These are phyloP conservation scores for Termitomyces sp. DNA, from an alignment of 768 basidiomycete genomes.

Conservation along the genomic window DNA sequence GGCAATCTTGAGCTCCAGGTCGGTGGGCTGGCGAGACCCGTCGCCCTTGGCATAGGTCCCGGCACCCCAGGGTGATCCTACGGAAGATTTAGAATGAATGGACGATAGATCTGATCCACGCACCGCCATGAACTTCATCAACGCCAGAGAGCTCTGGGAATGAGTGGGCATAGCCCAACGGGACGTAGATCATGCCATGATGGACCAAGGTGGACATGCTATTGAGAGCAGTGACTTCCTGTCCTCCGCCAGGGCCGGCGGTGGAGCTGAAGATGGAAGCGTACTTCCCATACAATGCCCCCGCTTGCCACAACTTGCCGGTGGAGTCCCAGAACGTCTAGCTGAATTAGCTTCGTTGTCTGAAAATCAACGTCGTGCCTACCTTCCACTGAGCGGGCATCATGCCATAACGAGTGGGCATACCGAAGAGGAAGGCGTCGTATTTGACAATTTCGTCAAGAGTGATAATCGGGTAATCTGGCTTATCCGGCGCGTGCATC, in stretches of 20 bases:
- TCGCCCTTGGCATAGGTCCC: conserved; percentile 59
- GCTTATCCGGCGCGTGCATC: conserved; percentile 74
- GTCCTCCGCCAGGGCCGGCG: conserved; percentile 72
- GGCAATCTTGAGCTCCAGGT: conserved; percentile 58
- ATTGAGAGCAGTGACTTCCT: conserved; percentile 56
- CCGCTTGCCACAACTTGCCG: conserved; percentile 59
- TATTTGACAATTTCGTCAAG: conserved; percentile 51
- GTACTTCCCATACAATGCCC: conserved; percentile 73
- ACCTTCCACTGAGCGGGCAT: conserved; percentile 85
- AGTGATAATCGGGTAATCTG: conserved; percentile 65
- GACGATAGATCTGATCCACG: conserved; percentile 16
- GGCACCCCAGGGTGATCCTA: conserved; percentile 80
- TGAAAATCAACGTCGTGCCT: background rate
- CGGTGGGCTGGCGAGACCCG: conserved; percentile 58
- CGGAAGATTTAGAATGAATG: background rate
- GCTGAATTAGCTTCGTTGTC: background rate
- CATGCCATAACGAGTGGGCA: conserved; percentile 80
- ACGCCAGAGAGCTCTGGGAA: conserved; percentile 40
- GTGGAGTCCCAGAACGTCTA: conserved; percentile 81
- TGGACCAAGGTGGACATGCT: conserved; percentile 62
- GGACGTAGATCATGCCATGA: conserved; percentile 72
- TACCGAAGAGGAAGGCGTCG: conserved; percentile 76
- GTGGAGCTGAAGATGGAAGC: conserved; percentile 75
- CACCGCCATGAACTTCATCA: conserved; percentile 60
- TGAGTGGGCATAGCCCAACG: conserved; percentile 61